Conservation (phyloP, 2,329 filamentous ascomycete species). For the Lecanicillium sp. region DNA sequence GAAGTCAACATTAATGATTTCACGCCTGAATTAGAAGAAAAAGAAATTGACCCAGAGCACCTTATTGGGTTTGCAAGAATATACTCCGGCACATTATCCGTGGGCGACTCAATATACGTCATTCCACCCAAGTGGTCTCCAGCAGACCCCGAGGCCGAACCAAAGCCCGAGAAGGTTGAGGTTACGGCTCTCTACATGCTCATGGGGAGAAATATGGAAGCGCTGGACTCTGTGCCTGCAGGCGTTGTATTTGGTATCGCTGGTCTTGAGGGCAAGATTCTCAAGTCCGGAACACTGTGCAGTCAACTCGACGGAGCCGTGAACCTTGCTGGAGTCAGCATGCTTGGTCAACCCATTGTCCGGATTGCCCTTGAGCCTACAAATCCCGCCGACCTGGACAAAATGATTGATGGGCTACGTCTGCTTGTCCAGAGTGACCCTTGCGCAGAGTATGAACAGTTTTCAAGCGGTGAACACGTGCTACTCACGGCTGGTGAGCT, state of each 20-base stretch:
- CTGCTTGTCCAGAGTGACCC: conserved; percentile 91
- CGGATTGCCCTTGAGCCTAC: conserved; percentile 90
- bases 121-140: conserved; percentile 90
- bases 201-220: conserved; percentile 86
- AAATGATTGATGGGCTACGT: conserved; percentile 84
- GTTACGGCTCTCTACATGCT: conserved; percentile 87
- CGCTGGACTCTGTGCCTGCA: conserved; percentile 75
- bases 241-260: conserved; percentile 94
- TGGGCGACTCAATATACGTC: conserved; percentile 87
- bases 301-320: conserved; percentile 78
- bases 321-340: conserved; percentile 78
- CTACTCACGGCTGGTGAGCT: conserved; percentile 88
- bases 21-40: conserved; percentile 38
- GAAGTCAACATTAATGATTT: conserved; percentile 50
- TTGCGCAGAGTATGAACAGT: conserved; percentile 90
- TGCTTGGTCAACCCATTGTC: conserved; percentile 83
- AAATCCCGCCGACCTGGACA: conserved; percentile 83
- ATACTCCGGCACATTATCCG: conserved; percentile 81
- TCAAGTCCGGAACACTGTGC: conserved; percentile 92
- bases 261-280: conserved; percentile 83
- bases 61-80: conserved; percentile 91
- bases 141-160: conserved; percentile 59
- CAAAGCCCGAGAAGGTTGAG: conserved; percentile 72
- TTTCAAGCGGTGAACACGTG: conserved; percentile 89
- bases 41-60: conserved; percentile 68